Evolutionary conservation across 73 alveolate species (phyloP), one percentile per base, ranked within the genome.

Genomic region (Diophrys sp.): DNA sequence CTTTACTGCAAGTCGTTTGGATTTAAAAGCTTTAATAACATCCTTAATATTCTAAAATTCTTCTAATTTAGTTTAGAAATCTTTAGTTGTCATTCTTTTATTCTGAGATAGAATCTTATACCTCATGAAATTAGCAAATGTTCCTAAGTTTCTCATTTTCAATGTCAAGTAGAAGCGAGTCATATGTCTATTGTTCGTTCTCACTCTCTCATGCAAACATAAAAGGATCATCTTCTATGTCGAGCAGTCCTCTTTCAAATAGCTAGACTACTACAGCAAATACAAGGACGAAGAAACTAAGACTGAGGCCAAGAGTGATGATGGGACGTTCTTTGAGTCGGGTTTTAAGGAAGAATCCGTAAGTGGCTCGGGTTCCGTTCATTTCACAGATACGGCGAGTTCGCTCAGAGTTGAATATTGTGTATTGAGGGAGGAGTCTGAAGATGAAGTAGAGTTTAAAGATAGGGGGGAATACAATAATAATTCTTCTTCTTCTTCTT

Each of bases 151-250:
- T n/a, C 56, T 56, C 71, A 53, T 29, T 44, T 53, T 80, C 80
- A 34, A 54, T 34, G 29, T 80, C 78, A 25, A 80, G 70, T 80
- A 70, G 53, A n/a, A 74, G 33, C 55, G 31, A 71, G 54, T 44
- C 86, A 62, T 67, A 82, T 30, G 81, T 67, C 53, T 73, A 55
- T 8, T 53, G 31, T 66, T 82, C 90, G n/a, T 82, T 82, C 25
- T 79, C 86, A 31, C 68, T 33, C 29, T 55, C 67, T 1, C 1
- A 1, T 0, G 18, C 27, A 1, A 28, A 18, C 2, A 28, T 67
- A 67, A 77, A 77, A 25, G 33, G 30, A 54, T 77, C 76, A 0
- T 74, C 85, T 31, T 73, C 56, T 0, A 27, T 54, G 24, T 57
- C 57, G 5, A 74, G 24, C 18, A 77, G 70, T 1, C 76, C 76